Evolutionary conservation across 345 rosid species (phyloP), one percentile per base, ranked within the genome.

Genomic region (Lepidium didymum): DNA sequence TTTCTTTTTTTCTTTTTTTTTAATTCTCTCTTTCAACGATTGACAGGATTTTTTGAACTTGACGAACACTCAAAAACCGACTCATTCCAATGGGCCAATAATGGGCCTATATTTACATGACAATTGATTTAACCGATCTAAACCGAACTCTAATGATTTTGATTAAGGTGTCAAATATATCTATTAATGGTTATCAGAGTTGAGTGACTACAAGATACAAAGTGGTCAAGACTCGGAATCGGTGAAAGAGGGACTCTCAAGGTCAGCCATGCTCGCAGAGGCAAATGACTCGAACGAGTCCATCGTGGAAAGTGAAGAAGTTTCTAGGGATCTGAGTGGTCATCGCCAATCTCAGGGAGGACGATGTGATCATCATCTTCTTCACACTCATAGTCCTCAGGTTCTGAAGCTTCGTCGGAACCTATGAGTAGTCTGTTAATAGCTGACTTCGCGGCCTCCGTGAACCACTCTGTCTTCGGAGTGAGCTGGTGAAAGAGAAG

Each of bases 251-350:
- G 98, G 96, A 56, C 94, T 85, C 67, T 94, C 96, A 1, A 89
- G 92, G 51, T 91, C 99, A 36, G 91, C 99, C 95, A 87, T 94
- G 67, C 89, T 91, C 6, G 99, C 96, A 16, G 99, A 94, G 19
- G 90, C 99, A 52, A 91, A 94, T 16, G 99, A 91, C 64, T 76
- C 92, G 2, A 56, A 51, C 21, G 99, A 86, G 74, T 89, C 97
- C 34, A 59, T 67, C 1, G 83, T 67, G 1, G 96, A 91, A 18
- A 89, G 82, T 15, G 97, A 87, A 5, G 99, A 94, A 0, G 87
- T 77, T 33, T 87, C 94, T 1, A 79, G 69, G 0, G 90, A 61
- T 86, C 92, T 3, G 85, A 87, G 68, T 56, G 66, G 19, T 66
- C 66, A 9, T 81, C 81, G 0, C 60, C 76, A 0, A 52, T 59